phyloP scores from a whole-genome alignment of 1,284 basidiomycete genomes.

The Austroboletus rostrupii region DNA sequence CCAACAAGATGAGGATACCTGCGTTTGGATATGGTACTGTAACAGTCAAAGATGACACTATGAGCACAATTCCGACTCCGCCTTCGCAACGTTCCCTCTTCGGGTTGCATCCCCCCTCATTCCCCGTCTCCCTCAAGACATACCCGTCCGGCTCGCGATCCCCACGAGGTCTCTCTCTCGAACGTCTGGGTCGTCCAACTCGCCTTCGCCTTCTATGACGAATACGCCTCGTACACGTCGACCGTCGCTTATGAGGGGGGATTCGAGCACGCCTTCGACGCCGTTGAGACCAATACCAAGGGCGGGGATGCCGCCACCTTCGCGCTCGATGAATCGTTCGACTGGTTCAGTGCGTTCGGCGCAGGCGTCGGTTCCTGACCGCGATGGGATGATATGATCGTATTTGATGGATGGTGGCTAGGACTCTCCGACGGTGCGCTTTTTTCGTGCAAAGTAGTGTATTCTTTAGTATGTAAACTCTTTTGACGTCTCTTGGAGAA shows the following conservation, averaged over 20 bases:
- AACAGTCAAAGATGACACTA: constrained; percentile 45
- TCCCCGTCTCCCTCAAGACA: constrained; percentile 13
- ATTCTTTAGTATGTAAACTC: too few relatives aligned
- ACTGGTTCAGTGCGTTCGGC: constrained; percentile 39
- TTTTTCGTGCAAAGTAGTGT: too few relatives aligned
- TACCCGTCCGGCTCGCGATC: constrained; percentile 22
- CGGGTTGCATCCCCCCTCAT: too few relatives aligned
- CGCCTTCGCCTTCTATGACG: constrained; percentile 22
- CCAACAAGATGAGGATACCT: constrained; percentile 23
- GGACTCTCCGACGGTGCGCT: too few relatives aligned
- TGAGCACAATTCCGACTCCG: constrained; percentile 62
- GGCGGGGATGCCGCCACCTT: constrained; percentile 41
- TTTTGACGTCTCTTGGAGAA: too few relatives aligned
- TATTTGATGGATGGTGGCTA: too few relatives aligned
- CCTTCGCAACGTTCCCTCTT: constrained; percentile 48
- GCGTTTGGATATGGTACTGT: constrained; percentile 20
- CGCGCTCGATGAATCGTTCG: constrained; percentile 61
- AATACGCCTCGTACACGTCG: constrained; percentile 15
- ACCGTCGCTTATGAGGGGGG: constrained; percentile 16
- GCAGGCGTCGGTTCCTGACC: constrained; percentile 43
- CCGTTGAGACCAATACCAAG: constrained; percentile 25
- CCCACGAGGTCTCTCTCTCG: constrained; percentile 28
- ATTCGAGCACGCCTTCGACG: constrained; percentile 12
- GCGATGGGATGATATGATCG: constrained; percentile 53
- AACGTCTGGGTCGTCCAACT: constrained; percentile 20